phyloP scores from a whole-genome alignment of 2,329 filamentous ascomycete species.

The Alternaria hordeiaustralica region DNA sequence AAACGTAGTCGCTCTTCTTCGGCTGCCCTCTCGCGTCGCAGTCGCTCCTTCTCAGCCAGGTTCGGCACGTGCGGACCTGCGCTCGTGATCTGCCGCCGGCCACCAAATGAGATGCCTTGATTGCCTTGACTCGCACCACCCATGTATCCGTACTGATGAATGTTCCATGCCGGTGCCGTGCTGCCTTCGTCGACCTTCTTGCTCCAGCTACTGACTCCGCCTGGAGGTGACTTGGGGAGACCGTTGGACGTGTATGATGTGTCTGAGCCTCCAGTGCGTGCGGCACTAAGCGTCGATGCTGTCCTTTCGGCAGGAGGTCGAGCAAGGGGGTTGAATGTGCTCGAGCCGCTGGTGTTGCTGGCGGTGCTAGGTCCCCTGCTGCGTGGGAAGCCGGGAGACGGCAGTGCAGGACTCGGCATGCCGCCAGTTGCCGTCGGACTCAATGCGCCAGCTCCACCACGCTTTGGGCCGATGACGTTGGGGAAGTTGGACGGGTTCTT shows the following conservation, averaged over 20 bases:
- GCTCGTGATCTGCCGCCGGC: constrained; percentile 88
- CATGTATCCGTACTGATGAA: constrained; percentile 96
- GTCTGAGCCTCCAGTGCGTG: constrained; percentile 62
- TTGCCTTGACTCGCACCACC: constrained; percentile 96
- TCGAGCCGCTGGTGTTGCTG: constrained; percentile 50
- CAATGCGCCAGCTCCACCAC: constrained; percentile 55
- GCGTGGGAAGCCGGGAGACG: constrained; percentile 39
- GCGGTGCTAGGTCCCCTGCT: constrained; percentile 56
- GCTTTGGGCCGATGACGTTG: constrained; percentile 75
- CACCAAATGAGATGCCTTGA: constrained; percentile 90
- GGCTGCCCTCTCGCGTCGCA: constrained; percentile 61
- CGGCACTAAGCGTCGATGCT: constrained; percentile 50
- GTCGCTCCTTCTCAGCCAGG: constrained; percentile 82
- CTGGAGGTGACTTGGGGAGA: constrained; percentile 53
- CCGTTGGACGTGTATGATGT: constrained; percentile 62
- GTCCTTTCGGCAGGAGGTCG: constrained; percentile 37
- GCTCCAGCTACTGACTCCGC: constrained; percentile 86
- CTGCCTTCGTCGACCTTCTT: constrained; percentile 79
- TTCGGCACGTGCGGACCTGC: constrained; percentile 80
- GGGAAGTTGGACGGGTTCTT: constrained; percentile 78
- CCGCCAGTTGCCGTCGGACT: constrained; percentile 45
- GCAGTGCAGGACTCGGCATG: constrained; percentile 31
- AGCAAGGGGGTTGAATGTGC: constrained; percentile 54
- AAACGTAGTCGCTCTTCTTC: constrained; percentile 61
- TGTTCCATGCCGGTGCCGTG: constrained; percentile 95